Base-by-base conservation (phyloP, 176 grass and related monocot species). In the Aegilops sharonensis region DNA sequence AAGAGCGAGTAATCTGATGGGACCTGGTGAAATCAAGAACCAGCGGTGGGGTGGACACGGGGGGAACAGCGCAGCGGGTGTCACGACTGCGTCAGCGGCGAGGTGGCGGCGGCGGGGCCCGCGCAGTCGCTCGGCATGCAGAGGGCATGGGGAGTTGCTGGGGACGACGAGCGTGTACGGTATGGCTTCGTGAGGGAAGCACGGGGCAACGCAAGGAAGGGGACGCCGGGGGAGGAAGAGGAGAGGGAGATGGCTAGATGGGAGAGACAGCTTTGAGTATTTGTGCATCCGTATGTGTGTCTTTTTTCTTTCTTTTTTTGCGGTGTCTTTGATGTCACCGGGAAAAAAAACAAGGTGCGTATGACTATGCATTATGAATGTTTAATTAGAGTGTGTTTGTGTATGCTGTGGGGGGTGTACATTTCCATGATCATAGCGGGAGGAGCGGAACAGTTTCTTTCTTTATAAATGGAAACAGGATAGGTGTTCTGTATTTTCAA, bases 21-120 rank as follows among this genome's bases (percentile, higher is more conserved):
- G 20, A 17, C 72, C 71, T 1, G 71, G 11, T 12, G 83, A 83
- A 86, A 90, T 90, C 84, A 86, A 31, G 88, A 72, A 83, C 2
- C 21, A 23, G 62, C 20, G 70, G 70, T 21, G 35, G 62, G 36
- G 77, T 40, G 75, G 43, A 34, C 29, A 11, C 24, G 25, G 37
- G 69, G 81, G 69, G n/a, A 72, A 32, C 30, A 31, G n/a, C 66
- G 71, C 36, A 61, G 42, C 11, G 62, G 45, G 29, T 31, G 82
- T 75, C 87, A 84, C 59, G 88, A 69, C 59, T 10, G 69, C 18
- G 20, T 20, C 13, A 25, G 70, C 10, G 69, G 61, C 32, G 82
- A 20, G 11, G 72, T 43, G 59, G 13, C 10, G 48, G 59, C 14
- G 57, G 2, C 9, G 40, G 60, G 60, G 9, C 12, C 21, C 4